Percentiles rank a stretch among this genome's conserved stretches.
These are phyloP conservation scores for Noccaea caerulescens DNA, from an alignment of 345 rosid genomes.

Conservation along the genomic window DNA sequence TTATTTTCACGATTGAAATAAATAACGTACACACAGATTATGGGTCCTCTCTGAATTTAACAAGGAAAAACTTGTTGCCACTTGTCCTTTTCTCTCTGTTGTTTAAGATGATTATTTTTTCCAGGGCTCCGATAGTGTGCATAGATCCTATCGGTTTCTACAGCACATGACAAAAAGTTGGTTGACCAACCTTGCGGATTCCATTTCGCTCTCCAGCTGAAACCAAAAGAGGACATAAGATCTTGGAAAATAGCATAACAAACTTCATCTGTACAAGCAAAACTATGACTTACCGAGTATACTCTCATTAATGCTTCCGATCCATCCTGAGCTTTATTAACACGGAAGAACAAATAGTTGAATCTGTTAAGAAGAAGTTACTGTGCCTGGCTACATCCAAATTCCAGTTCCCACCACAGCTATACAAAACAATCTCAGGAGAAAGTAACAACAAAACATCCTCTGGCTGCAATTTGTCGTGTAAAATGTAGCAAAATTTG, in stretches of 20 bases:
- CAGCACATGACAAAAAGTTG: conserved; percentile 8
- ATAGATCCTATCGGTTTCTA: not conserved
- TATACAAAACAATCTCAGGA: conserved; percentile 34
- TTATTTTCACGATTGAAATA: not conserved
- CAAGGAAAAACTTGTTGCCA: not conserved
- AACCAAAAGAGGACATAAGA: conserved; percentile 2
- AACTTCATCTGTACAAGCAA: conserved; percentile 4
- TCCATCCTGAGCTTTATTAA: conserved; percentile 35
- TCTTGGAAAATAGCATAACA: conserved; percentile 3
- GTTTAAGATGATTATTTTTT: too few species aligned
- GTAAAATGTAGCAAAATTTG: conserved; percentile 20
- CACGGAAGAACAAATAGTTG: conserved; percentile 39
- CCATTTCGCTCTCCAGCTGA: conserved; percentile 20
- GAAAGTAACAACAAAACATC: conserved; percentile 38
- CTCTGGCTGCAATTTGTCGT: conserved; percentile 27
- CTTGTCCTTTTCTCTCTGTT: not conserved
- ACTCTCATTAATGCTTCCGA: conserved; percentile 18
- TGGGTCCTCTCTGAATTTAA: not conserved
- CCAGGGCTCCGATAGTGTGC: too few species aligned
- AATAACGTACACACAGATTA: not conserved
- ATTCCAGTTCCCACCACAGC: conserved; percentile 34
- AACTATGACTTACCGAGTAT: conserved; percentile 24
- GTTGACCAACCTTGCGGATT: not conserved
- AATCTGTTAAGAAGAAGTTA: conserved; percentile 17
- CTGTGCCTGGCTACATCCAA: conserved; percentile 27